Evolutionary conservation across 2,329 filamentous ascomycete genomes (phyloP), one percentile per base, ranked within the genome.

Genomic region (Aureobasidium uvarum): DNA sequence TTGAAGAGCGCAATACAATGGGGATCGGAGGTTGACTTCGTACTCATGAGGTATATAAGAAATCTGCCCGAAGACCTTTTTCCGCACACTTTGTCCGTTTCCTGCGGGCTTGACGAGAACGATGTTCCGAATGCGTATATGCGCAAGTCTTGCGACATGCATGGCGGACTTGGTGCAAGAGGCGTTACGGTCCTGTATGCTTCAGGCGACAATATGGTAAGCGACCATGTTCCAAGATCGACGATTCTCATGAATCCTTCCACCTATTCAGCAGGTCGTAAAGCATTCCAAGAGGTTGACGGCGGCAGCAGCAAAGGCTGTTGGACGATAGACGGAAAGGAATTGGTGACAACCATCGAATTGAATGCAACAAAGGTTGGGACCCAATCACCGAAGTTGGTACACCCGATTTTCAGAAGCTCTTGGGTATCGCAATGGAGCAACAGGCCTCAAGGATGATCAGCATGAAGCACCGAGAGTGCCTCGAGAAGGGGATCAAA

Each of bases 191-290:
- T 48, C 8, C 5, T 48, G 5, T 14, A 16, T 25, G 20, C 20
- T 6, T 25, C 20, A 2, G 45, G 45, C 5, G 45, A 48, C 11
- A 3, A 13, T 3, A 10, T 8, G 2, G 39, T 43, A n/a, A 43
- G 39, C n/a, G 39, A 43, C 8, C 18, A 11, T 16, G 5, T 10
- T 4, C 8, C 45, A 14, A 11, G 20, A 43, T 18, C n/a, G 14
- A 41, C 14, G 55, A 84, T 84, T 0, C 86, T 84, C 75, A 67
- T 86, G 51, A 86, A 86, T 68, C 84, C 84, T 0, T 63, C 31
- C 18, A 11, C 54, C 6, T 86, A 86, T 70, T 76, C 75, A 11
- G 71, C 72, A 54, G 0, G 75, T 82, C 1, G 86, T 87, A 0
- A 76, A 84, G 0, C 83, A 85, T 76, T 85, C 20, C 83, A 75